Conservation (phyloP, 2,329 filamentous ascomycete genomes). For the Ilyonectria robusta region DNA sequence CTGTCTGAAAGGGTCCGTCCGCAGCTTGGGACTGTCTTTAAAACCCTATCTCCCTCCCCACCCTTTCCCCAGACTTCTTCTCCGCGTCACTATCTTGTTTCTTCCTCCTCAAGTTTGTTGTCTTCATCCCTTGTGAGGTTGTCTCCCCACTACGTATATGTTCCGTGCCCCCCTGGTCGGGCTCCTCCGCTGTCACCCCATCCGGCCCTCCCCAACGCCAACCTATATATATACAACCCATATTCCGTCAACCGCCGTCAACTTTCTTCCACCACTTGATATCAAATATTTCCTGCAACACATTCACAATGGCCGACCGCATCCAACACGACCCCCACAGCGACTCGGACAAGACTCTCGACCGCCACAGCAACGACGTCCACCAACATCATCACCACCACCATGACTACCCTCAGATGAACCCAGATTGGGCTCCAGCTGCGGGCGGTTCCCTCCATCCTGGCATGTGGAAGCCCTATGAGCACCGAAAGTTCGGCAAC, state of each 20-base stretch:
- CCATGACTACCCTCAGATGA: constrained; percentile 45
- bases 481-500: constrained; percentile 83
- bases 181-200: constrained; percentile 26
- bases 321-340: constrained; percentile 39
- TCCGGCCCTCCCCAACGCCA: constrained; percentile 10
- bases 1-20: constrained; percentile 21
- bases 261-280: constrained; percentile 10
- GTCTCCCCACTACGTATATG: constrained; percentile 16
- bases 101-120: constrained; percentile 11
- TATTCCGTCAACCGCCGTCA: constrained; percentile 10
- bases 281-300: constrained; percentile 1
- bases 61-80: constrained; percentile 37
- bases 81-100: constrained; percentile 23
- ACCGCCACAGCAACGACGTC: constrained; percentile 33
- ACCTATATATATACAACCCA: constrained; percentile 21
- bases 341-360: constrained; percentile 47
- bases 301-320: constrained; percentile 41
- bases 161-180: constrained; percentile 21
- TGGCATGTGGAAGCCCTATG: constrained; percentile 73
- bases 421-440: constrained; percentile 55
- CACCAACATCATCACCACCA: constrained; percentile 45
- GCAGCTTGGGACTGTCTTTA: constrained; percentile 37
- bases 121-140: constrained; percentile 7
- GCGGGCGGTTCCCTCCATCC: constrained; percentile 83
- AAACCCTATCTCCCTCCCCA: constrained; percentile 42